Base-by-base conservation (phyloP, 257 asterid genomes). In the Petrea volubilis region DNA sequence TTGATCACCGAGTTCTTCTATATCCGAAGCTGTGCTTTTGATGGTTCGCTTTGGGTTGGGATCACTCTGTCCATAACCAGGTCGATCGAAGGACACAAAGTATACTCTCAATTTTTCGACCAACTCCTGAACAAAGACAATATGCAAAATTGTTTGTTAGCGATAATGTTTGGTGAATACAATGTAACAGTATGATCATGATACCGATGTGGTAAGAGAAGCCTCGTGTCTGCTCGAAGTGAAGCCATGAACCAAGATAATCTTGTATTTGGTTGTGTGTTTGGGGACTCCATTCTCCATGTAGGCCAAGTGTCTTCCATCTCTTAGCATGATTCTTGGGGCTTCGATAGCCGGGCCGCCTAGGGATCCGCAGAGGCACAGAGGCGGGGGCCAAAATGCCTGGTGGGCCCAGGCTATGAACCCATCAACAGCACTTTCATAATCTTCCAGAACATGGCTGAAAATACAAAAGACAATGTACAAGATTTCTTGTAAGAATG, bases 251-350 rank as follows among this genome's bases (percentile, higher is more conserved):
- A 87, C 85, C 47, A 79, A 77, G 67, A 91, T 59, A 74, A 89
- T 80, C 81, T 87, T 91, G 70, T 78, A 87, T 11, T 66, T 80
- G 44, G 97, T 95, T 20, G 27, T 60, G 18, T 87, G 88, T 77
- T 78, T 87, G 57, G 91, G 83, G 28, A 89, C 93, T 11, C 97
- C 97, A 64, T 85, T 86, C 80, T 91, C 97, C 80, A 69, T 84
- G 61, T 91, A 91, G n/a, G 96, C 88, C 76, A 91, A 71, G 64
- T 87, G 77, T 64, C 97, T 83, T 73, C 97, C 96, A 60, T 89
- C 92, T 63, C 93, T 81, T 28, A 91, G 96, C 67, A 71, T 84
- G 64, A 91, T 77, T 78, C 96, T 55, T 15, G 96, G 83, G 17
- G 87, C 93, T 9, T 83, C 84, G 47, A 87, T 15, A 14, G 83